Evolutionary conservation across 2,329 filamentous ascomycete genomes (phyloP).

Genomic region (Cryphonectria parasitica): DNA sequence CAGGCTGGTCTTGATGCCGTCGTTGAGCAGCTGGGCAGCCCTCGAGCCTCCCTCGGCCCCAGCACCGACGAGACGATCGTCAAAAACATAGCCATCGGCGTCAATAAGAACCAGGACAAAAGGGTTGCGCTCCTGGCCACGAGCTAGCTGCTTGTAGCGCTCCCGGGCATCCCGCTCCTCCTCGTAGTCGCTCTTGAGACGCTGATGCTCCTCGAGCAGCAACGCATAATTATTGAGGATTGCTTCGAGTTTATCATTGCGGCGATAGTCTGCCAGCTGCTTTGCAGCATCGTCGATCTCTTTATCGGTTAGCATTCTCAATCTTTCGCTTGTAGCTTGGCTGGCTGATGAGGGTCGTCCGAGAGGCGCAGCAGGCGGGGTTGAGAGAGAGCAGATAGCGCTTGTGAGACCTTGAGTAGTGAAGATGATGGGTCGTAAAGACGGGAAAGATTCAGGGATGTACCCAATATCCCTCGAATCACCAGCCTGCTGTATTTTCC

Average conservation of each 20-base stretch:
- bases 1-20: slow-evolving; percentile 52
- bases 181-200: slow-evolving; percentile 60
- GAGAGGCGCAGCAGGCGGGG: background rate
- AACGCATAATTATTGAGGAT: slow-evolving; percentile 35
- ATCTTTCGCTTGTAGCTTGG: background rate
- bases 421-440: background rate
- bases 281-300: slow-evolving; percentile 36
- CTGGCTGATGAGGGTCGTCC: background rate
- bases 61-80: slow-evolving; percentile 51
- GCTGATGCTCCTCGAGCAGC: slow-evolving; percentile 58
- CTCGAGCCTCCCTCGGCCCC: slow-evolving; percentile 58
- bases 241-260: slow-evolving; percentile 33
- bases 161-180: slow-evolving; percentile 58
- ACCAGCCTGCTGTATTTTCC: background rate
- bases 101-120: slow-evolving; percentile 66
- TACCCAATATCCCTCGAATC: background rate
- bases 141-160: slow-evolving; percentile 57
- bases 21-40: slow-evolving; percentile 58
- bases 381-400: background rate
- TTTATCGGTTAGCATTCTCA: slow-evolving; percentile 35
- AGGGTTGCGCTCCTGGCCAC: slow-evolving; percentile 54
- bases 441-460: background rate
- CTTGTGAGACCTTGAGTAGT: background rate
- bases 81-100: slow-evolving; percentile 64
- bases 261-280: slow-evolving; percentile 40